Evolutionary conservation across 129 eudicot genomes (phyloP).

Genomic region (Flaveria bidentis): DNA sequence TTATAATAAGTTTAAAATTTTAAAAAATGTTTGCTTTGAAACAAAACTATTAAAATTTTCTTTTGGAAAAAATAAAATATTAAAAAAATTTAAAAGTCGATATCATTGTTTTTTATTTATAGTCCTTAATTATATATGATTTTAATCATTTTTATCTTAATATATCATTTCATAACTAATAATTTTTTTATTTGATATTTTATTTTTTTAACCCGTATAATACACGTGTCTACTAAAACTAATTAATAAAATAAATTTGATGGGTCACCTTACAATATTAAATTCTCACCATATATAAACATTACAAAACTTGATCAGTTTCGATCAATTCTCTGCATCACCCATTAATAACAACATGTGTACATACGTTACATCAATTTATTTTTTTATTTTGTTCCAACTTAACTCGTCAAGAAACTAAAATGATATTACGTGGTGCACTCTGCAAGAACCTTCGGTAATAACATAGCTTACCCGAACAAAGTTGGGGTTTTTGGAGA

Average conservation of each 20-base stretch:
- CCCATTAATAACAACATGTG: conserved; percentile 34
- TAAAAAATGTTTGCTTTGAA: too few species aligned
- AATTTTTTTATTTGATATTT: too few species aligned
- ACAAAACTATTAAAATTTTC: too few species aligned
- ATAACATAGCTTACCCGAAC: conserved; percentile 23
- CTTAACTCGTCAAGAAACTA: conserved; percentile 23
- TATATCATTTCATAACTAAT: too few species aligned
- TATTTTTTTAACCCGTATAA: too few species aligned
- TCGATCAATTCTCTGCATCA: conserved; percentile 28
- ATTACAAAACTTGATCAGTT: conserved; percentile 24
- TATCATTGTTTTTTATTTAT: too few species aligned
- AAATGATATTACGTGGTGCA: neutral
- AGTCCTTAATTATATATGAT: too few species aligned
- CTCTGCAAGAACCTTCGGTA: conserved; percentile 54
- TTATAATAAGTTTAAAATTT: too few species aligned
- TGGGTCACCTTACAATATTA: conserved; percentile 46
- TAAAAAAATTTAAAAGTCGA: too few species aligned
- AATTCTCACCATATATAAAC: conserved; percentile 42
- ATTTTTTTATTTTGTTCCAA: conserved; percentile 8
- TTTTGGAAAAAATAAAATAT: too few species aligned
- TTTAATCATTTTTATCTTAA: too few species aligned
- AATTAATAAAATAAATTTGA: conserved; percentile 26
- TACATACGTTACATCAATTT: conserved; percentile 34
- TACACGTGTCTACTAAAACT: too few species aligned
- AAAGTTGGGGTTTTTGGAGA: conserved; percentile 1